A percentile compares a stretch with the other conserved stretches of the same genome.
These are phyloP conservation scores for Sungouiella blattae DNA, from an alignment of 805 yeast species.

Conservation along the genomic window DNA sequence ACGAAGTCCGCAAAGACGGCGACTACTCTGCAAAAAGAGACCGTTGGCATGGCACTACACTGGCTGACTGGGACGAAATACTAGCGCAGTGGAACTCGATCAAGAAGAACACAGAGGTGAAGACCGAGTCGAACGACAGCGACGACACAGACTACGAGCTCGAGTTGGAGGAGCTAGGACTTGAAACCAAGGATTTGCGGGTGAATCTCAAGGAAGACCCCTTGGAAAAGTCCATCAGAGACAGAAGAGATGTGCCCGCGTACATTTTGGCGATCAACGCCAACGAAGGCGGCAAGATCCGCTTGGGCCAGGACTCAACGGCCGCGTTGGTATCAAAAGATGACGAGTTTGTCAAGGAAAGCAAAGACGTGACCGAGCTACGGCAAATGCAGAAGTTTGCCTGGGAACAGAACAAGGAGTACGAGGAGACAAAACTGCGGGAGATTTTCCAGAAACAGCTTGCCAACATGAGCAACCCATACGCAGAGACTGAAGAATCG, in stretches of 20 bases:
- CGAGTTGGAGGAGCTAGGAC: conserved; percentile 35
- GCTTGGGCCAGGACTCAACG: conserved; percentile 28
- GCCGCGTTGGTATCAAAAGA: conserved; percentile 17
- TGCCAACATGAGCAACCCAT: conserved; percentile 9
- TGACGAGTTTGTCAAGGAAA: conserved; percentile 27
- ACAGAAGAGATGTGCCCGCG: conserved; percentile 71
- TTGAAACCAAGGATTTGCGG: conserved; percentile 23
- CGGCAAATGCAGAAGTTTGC: conserved; percentile 48
- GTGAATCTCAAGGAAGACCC: conserved; percentile 27
- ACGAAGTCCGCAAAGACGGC: conserved; percentile 22
- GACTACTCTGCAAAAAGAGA: conserved; percentile 73
- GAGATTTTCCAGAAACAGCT: conserved; percentile 10
- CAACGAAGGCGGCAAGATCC: conserved; percentile 30
- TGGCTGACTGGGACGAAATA: conserved; percentile 55
- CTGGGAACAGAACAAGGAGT: conserved; percentile 31
- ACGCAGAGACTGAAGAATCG: conserved; percentile 6
- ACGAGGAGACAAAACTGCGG: conserved; percentile 10
- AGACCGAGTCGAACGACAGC: conserved; percentile 20
- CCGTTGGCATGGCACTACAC: conserved; percentile 77
- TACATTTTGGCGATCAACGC: conserved; percentile 49
- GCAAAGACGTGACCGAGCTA: conserved; percentile 51
- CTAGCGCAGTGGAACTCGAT: conserved; percentile 44
- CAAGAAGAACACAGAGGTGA: conserved; percentile 15
- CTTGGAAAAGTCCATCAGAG: conserved; percentile 49
- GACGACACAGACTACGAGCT: conserved; percentile 40